Evolutionary conservation across 192 early-diverging fungal genomes (phyloP), one percentile per base, ranked within the genome.

Genomic region (Gamsiella multidivaricata): DNA sequence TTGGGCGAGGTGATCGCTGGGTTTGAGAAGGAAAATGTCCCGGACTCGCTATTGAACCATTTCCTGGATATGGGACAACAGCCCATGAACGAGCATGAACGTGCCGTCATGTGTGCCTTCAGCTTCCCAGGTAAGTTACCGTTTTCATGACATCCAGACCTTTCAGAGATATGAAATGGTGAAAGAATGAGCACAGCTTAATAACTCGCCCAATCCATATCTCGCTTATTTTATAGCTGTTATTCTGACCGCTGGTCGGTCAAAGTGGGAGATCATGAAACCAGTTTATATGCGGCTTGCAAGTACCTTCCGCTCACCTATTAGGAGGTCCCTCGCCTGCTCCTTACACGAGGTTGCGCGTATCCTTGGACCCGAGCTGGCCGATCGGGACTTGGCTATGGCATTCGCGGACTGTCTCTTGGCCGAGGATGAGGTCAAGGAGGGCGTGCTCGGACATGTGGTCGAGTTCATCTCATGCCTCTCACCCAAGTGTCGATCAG

Each of bases 351-450:
- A 89, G 58, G 82, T 89, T 22, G 86, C 88, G 2, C 65, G 65
- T 25, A 83, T 89, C 14, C 73, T 89, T 29, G 88, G 88, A 23
- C 80, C 88, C 2, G 81, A 84, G 20, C 61, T 83, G 28, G 84
- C 88, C 0, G 84, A 87, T 56, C 76, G 81, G 4, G 86, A 87
- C 63, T 45, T 89, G n/a, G 79, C 84, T 0, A 58, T 79, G 39
- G 84, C 85, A 11, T 89, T 89, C 74, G 80, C 85, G 18, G 65
- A 80, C 10, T 89, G 84, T 51, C 58, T 87, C 11, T 71, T 70
- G 60, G 88, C 87, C 22, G 54, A 83, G 42, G 88, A 87, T 33
- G 90, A 92, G 41, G 88, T 94, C 54, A 90, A 91, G 56, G 87
- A 90, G 70, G 93, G 85, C 3, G 87, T 91, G 9, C 54, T 94